Evolutionary conservation across 345 rosid genomes (phyloP).

Genomic region (Aethionema arabicum): DNA sequence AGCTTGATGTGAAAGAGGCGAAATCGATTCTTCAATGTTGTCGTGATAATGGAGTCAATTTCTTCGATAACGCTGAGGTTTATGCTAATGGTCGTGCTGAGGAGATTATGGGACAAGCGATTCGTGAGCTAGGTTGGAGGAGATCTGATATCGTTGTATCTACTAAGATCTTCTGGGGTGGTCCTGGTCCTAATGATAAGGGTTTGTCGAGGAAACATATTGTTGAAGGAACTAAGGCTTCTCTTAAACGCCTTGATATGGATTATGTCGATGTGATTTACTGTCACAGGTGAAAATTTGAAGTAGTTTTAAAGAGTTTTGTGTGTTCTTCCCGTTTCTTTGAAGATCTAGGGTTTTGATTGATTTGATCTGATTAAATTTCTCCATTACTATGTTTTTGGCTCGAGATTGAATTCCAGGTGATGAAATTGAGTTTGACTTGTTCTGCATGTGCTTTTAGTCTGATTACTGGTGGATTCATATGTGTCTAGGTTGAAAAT

Average conservation of each 20-base stretch:
- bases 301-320: not conserved
- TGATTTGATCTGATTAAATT: not conserved
- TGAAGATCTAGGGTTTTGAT: conserved; percentile 15
- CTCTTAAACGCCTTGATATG: conserved; percentile 88
- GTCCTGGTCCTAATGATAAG: conserved; percentile 91
- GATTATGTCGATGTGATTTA: conserved; percentile 88
- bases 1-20: conserved; percentile 94
- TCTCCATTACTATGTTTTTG: conserved; percentile 14
- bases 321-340: not conserved
- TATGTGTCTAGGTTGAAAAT: not conserved
- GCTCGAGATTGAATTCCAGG: conserved; percentile 1
- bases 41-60: conserved; percentile 87
- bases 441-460: conserved; percentile 6
- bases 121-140: conserved; percentile 98
- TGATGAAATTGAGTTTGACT: not conserved
- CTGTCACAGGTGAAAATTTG: conserved; percentile 57
- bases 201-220: conserved; percentile 90
- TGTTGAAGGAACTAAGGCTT: conserved; percentile 90
- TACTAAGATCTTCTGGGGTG: conserved; percentile 99
- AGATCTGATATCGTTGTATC: conserved; percentile 87
- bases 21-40: conserved; percentile 91
- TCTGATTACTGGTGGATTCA: not conserved
- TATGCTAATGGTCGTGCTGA: conserved; percentile 96
- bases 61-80: conserved; percentile 99
- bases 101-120: conserved; percentile 98